A percentile compares a stretch with the other conserved stretches of the same genome.
These are phyloP conservation scores for Alloteropsis semialata DNA, from an alignment of 176 grass and related monocot genomes.

Conservation along the genomic window DNA sequence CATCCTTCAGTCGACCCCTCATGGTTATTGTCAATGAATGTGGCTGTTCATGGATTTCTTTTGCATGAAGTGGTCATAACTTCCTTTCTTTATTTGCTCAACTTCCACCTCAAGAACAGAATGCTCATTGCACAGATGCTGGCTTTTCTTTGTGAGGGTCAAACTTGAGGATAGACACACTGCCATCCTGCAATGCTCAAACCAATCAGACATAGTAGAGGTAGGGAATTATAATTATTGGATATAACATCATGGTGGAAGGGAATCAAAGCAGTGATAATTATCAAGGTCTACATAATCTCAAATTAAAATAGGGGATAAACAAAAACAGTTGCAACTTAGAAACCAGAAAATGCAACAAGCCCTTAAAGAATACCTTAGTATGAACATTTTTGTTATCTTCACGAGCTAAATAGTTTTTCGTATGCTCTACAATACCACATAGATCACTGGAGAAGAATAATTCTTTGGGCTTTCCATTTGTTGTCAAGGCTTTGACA, in stretches of 20 bases:
- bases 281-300: background rate
- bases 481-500: conserved; percentile 67
- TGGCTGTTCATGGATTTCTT: conserved; percentile 94
- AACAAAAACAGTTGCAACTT: background rate
- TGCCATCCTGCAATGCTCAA: conserved; percentile 62
- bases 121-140: conserved; percentile 80
- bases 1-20: conserved; percentile 85
- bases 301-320: background rate
- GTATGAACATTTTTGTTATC: conserved; percentile 91
- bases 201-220: background rate
- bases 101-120: conserved; percentile 97
- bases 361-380: conserved; percentile 48
- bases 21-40: conserved; percentile 88
- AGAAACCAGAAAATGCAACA: background rate
- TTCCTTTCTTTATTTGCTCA: conserved; percentile 96
- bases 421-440: conserved; percentile 98
- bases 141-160: conserved; percentile 82
- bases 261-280: background rate
- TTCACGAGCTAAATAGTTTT: conserved; percentile 82
- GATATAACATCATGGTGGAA: background rate
- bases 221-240: background rate
- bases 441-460: conserved; percentile 95
- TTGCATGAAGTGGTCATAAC: conserved; percentile 94
- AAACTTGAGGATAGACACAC: conserved; percentile 85
- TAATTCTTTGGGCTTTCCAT: conserved; percentile 76